Base-by-base conservation (phyloP, 2,329 filamentous ascomycete species). In the Verticillium tricorpus region DNA sequence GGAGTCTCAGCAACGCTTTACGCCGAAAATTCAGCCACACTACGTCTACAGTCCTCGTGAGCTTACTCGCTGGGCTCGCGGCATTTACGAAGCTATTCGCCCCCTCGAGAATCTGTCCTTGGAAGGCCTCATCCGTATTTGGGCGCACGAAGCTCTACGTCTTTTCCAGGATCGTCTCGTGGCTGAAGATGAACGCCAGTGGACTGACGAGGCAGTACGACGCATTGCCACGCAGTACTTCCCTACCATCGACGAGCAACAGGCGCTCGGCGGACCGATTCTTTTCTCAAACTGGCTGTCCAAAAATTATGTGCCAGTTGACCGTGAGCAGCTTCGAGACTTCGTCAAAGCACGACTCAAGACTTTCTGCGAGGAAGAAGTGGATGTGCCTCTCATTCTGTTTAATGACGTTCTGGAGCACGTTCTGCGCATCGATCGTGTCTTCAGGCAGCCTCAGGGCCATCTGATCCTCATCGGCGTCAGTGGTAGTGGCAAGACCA, bases 1-100 rank as follows among this genome's bases (percentile, higher is more conserved):
- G 32, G 92, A 97, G 73, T 99, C 95, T 12, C 96, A 99, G 75
- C 86, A 92, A 70, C 86, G 91, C 59, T 99, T 99, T 73, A 99
- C 95, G 11, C 90, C 95, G 7, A 90, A 96, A 77, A 97, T 98
- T 50, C 95, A 99, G 72, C 95, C 95, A 0, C 95, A 99, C 74
- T 99, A 99, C 73, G 93, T 99, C 56, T 99, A 99, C 85, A 97
- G 93, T 75, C 95, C 95, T 72, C 92, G 95, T 89, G 95, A 99
- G 74, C 83, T 99, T 70, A 99, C 96, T 14, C 86, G 95, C 73
- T 99, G 95, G 95, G 94, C 96, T 34, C 91, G 96, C 67, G 95
- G 96, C 78, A 85, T 99, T 22, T 99, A 99, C 69, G 95, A 99
- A 76, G 94, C 95, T 0, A 96, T 99, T 67, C 87, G 91, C 64